phyloP scores from a whole-genome alignment of 441 rosid species.

The Gossypium schwendimanii region DNA sequence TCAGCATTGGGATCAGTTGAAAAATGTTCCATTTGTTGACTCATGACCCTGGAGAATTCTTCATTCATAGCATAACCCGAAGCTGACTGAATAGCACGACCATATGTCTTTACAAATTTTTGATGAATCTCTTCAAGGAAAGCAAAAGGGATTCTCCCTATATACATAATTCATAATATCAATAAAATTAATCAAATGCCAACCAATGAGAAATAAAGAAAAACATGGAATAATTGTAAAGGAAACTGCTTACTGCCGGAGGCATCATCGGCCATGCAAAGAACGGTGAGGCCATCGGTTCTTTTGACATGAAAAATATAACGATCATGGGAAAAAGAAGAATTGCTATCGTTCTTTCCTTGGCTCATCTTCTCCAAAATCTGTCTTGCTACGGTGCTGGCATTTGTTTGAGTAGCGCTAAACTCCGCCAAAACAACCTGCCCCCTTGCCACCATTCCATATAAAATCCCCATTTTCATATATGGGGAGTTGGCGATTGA shows the following conservation, averaged over 20 bases:
- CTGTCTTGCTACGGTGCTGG: slow-evolving; percentile 27
- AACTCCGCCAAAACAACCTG: slow-evolving; percentile 34
- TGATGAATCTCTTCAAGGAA: slow-evolving; percentile 36
- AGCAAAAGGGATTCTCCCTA: slow-evolving; percentile 35
- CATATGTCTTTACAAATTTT: slow-evolving; percentile 30
- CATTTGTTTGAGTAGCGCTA: slow-evolving; percentile 25
- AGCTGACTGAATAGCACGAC: slow-evolving; percentile 29
- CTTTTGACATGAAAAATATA: slow-evolving; percentile 33
- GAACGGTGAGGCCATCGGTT: slow-evolving; percentile 38
- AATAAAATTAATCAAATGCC: not conserved
- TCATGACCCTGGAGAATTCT: slow-evolving; percentile 29
- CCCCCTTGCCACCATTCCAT: slow-evolving; percentile 35
- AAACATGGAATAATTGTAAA: no score
- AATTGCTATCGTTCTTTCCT: slow-evolving; percentile 23
- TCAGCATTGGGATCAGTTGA: slow-evolving; percentile 26
- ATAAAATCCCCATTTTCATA: slow-evolving; percentile 27
- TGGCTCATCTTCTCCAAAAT: slow-evolving; percentile 19
- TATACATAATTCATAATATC: not conserved
- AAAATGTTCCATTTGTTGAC: slow-evolving; percentile 31
- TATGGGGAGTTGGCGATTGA: not conserved
- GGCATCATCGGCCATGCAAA: slow-evolving; percentile 37
- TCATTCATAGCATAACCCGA: slow-evolving; percentile 34
- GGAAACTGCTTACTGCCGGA: slow-evolving; percentile 15
- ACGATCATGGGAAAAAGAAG: slow-evolving; percentile 36
- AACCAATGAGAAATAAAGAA: not conserved